A percentile compares a stretch with the other conserved stretches of the same genome.
Conservation (phyloP, 495 filamentous ascomycete genomes). For the Amorphotheca resinae region DNA sequence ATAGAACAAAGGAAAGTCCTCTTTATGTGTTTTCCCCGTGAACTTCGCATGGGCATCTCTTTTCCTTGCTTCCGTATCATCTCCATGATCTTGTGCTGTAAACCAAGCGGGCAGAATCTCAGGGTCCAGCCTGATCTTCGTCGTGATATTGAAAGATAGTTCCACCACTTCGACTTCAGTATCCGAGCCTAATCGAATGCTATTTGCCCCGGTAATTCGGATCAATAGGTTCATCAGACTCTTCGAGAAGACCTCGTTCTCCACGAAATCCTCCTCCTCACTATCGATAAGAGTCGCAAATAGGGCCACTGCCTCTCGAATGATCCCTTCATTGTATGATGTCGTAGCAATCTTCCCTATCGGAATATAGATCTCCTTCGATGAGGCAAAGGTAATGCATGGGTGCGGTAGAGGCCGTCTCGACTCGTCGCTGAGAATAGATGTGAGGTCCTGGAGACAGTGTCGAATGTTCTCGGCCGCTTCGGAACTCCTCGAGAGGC, state of each 20-base stretch:
- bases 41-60: slow-evolving; percentile 46
- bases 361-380: slow-evolving; percentile 74
- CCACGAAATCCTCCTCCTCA: slow-evolving; percentile 87
- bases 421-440: slow-evolving; percentile 76
- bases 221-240: slow-evolving; percentile 73
- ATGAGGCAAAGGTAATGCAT: slow-evolving; percentile 72
- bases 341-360: slow-evolving; percentile 74
- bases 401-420: slow-evolving; percentile 77
- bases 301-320: slow-evolving; percentile 68
- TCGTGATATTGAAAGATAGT: slow-evolving; percentile 82
- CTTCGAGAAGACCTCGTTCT: slow-evolving; percentile 69
- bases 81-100: slow-evolving; percentile 30
- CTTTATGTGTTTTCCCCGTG: slow-evolving; percentile 73
- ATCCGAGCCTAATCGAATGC: slow-evolving; percentile 48
- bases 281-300: slow-evolving; percentile 88
- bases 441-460: slow-evolving; percentile 51
- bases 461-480: slow-evolving; percentile 40
- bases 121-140: slow-evolving; percentile 85
- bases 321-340: slow-evolving; percentile 64
- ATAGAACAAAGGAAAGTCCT: slow-evolving; percentile 93
- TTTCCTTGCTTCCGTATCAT: slow-evolving; percentile 22
- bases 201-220: slow-evolving; percentile 47
- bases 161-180: slow-evolving; percentile 80
- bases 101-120: slow-evolving; percentile 85
- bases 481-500: slow-evolving; percentile 38